A percentile compares a stretch with the other conserved stretches of the same genome.
These are phyloP conservation scores for Hansenula lynferdii DNA, from an alignment of 1,139 yeast genomes.

Conservation along the genomic window DNA sequence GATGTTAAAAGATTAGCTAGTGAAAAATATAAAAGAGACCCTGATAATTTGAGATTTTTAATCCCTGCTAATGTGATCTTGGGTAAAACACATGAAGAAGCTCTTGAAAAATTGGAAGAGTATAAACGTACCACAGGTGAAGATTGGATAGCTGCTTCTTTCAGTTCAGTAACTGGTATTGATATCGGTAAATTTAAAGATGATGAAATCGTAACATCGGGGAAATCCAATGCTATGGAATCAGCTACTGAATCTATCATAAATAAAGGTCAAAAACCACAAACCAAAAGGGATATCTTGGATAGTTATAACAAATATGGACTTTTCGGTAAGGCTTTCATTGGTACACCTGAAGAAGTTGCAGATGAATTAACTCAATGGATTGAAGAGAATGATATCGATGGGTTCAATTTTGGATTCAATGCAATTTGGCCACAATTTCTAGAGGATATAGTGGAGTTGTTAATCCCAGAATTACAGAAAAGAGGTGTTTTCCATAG, in stretches of 20 bases:
- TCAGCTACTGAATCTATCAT: conserved; percentile 10
- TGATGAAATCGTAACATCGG: conserved; percentile 27
- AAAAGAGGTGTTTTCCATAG: conserved; percentile 22
- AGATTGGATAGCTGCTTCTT: conserved; percentile 33
- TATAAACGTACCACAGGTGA: conserved; percentile 27
- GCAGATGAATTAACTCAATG: conserved; percentile 24
- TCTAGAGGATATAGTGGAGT: conserved; percentile 24
- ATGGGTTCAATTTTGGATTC: conserved; percentile 26
- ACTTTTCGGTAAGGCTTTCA: conserved; percentile 1
- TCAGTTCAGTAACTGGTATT: conserved; percentile 34
- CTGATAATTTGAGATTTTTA: conserved; percentile 23
- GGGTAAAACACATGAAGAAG: conserved; percentile 29
- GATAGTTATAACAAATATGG: conserved; percentile 17
- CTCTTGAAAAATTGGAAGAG: conserved; percentile 25
- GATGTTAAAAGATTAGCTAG: conserved; percentile 25
- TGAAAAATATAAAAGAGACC: conserved; percentile 20
- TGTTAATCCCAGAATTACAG: conserved; percentile 24
- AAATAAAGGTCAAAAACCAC: conserved; percentile 24
- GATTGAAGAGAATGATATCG: conserved; percentile 24
- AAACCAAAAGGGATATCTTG: conserved; percentile 19
- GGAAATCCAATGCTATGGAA: conserved; percentile 23
- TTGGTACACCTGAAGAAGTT: conserved; percentile 23
- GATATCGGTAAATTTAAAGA: conserved; percentile 28
- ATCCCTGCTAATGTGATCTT: conserved; percentile 22
- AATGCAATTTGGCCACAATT: conserved; percentile 23